These are phyloP conservation scores for Neurospora sp. DNA, from an alignment of 2,329 filamentous ascomycete species.

Conservation along the genomic window DNA sequence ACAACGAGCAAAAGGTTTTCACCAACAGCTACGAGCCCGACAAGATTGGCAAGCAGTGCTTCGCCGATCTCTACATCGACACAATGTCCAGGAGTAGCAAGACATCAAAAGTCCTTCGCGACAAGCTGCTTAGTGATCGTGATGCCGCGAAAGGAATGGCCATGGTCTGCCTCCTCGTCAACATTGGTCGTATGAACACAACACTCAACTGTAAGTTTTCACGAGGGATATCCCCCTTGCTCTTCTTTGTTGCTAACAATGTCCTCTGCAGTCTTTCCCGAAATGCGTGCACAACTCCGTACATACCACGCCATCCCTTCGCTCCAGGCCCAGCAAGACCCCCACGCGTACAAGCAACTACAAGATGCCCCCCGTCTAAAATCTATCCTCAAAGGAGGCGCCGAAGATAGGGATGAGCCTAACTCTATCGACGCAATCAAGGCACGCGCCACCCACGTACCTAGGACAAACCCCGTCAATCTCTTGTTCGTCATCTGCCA, in stretches of 20 bases:
- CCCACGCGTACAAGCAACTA: constrained; percentile 93
- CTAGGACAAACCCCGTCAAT: constrained; percentile 92
- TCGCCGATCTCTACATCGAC: constrained; percentile 95
- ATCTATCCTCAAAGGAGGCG: constrained; percentile 93
- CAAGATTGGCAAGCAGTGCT: constrained; percentile 55
- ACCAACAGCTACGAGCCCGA: constrained; percentile 76
- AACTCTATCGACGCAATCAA: constrained; percentile 77
- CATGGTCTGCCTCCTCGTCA: constrained; percentile 96
- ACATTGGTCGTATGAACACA: constrained; percentile 97
- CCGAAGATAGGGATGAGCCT: constrained; percentile 80
- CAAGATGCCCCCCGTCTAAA: constrained; percentile 94
- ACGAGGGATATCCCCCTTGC: constrained; percentile 3
- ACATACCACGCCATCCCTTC: constrained; percentile 98
- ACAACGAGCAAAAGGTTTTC: constrained; percentile 66
- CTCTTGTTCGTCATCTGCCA: constrained; percentile 91
- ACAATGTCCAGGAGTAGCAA: constrained; percentile 98
- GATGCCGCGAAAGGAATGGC: constrained; percentile 95
- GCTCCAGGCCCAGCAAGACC: constrained; percentile 86
- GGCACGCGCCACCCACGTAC: constrained; percentile 35
- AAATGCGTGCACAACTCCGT: constrained; percentile 95
- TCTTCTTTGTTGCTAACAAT: constrained; percentile 17
- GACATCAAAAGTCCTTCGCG: constrained; percentile 95
- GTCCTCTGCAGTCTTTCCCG: constrained; percentile 69
- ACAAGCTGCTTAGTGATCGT: constrained; percentile 87
- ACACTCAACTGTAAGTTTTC: constrained; percentile 76